These are phyloP conservation scores for Aspergillus tamarii DNA, from an alignment of 2,329 filamentous ascomycete genomes.

Conservation along the genomic window DNA sequence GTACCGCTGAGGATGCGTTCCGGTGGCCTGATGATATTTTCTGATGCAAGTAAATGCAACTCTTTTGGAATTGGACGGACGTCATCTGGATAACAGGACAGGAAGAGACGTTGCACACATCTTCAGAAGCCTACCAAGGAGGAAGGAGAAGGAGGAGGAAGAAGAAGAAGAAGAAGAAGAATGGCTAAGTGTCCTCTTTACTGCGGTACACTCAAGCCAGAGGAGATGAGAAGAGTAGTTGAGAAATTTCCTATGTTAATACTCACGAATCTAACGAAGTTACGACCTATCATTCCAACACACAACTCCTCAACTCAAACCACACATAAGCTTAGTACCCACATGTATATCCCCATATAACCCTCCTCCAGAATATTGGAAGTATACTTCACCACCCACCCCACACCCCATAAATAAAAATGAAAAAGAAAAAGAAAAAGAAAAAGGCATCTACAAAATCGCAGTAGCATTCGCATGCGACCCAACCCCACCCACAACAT, in stretches of 20 bases:
- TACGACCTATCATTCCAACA: conserved; percentile 3
- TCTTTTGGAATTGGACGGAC: background rate
- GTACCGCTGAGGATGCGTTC: conserved; percentile 32
- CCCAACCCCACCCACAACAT: conserved; percentile 41
- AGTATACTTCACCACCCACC: no score
- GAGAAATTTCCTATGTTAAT: conserved; percentile 15
- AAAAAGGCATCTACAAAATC: conserved; percentile 26
- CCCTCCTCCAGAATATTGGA: no score
- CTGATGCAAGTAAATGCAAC: conserved; percentile 23
- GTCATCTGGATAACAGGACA: background rate
- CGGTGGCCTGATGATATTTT: conserved; percentile 51
- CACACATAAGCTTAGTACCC: background rate
- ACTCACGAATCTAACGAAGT: conserved; percentile 18
- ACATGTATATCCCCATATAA: background rate
- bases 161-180: background rate
- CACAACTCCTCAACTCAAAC: background rate
- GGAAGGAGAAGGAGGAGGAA: background rate
- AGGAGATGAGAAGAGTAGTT: background rate
- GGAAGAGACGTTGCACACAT: background rate
- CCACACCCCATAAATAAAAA: no score
- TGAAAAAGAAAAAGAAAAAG: no score
- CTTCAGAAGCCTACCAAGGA: background rate
- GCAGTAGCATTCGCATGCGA: conserved; percentile 39
- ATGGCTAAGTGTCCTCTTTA: background rate
- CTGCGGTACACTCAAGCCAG: background rate